Evolutionary conservation across 2,329 filamentous ascomycete genomes (phyloP).

Genomic region (Colletotrichum graminicola): DNA sequence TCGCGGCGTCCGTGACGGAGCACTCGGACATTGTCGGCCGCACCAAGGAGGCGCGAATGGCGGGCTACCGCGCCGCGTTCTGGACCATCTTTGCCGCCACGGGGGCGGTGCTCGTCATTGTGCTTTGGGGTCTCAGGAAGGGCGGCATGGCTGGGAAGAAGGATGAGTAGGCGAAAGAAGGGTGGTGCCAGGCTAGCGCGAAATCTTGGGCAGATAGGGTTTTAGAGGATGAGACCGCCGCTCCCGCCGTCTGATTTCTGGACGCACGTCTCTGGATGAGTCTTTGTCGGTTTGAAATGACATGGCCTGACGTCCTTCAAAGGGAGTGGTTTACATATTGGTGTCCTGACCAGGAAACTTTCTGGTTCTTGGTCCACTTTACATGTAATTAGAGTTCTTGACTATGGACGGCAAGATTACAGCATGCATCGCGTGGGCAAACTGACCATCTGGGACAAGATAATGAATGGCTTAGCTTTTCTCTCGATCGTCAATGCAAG

Average conservation of each 20-base stretch:
- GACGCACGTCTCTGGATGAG: slow-evolving; percentile 1
- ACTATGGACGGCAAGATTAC: neutral
- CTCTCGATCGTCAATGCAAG: neutral
- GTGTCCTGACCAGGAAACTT: too few relatives aligned
- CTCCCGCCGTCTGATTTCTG: slow-evolving; percentile 2
- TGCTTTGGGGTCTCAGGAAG: slow-evolving; percentile 57
- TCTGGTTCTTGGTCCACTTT: too few relatives aligned
- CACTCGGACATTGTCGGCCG: slow-evolving; percentile 47
- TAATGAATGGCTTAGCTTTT: neutral
- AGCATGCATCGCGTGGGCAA: neutral
- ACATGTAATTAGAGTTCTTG: neutral
- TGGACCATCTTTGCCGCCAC: slow-evolving; percentile 64
- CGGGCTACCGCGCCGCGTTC: slow-evolving; percentile 65
- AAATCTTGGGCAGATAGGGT: neutral
- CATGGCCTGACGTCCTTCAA: neutral
- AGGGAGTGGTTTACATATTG: neutral
- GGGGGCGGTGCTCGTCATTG: slow-evolving; percentile 54
- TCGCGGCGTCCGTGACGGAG: slow-evolving; percentile 59
- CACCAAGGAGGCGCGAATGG: slow-evolving; percentile 55
- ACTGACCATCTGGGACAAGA: neutral
- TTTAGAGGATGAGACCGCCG: slow-evolving; percentile 9
- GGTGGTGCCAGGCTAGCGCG: slow-evolving; percentile 5
- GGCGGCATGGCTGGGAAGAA: slow-evolving; percentile 64
- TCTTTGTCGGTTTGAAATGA: neutral
- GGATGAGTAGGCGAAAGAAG: slow-evolving; percentile 25